Conservation (phyloP, 768 basidiomycete genomes). For the Tulasnella sp. region DNA sequence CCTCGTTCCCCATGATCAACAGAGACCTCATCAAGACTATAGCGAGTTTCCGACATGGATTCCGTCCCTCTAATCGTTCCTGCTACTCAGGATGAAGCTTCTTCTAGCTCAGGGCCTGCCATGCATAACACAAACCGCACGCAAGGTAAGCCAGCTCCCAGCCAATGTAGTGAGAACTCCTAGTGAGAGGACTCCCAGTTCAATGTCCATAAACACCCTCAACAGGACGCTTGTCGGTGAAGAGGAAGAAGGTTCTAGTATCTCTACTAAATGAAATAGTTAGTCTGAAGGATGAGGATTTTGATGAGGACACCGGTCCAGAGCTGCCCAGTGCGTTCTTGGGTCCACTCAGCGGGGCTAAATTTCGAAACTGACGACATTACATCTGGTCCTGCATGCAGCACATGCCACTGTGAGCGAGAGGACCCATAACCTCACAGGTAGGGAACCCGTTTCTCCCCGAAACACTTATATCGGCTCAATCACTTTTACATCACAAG, state of each 20-base stretch:
- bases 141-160: neutral
- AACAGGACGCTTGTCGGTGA: conserved; percentile 18
- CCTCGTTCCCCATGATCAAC: no score
- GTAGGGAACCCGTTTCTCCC: neutral
- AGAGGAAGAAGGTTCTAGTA: conserved; percentile 25
- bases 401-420: conserved; percentile 1
- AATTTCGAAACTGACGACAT: neutral
- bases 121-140: neutral
- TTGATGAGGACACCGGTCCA: neutral
- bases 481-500: neutral
- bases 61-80: no score
- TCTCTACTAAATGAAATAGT: conserved; percentile 27
- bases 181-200: neutral
- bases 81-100: neutral
- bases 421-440: conserved; percentile 3
- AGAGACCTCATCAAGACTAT: no score
- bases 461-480: neutral
- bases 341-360: neutral
- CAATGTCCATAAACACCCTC: neutral
- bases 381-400: neutral
- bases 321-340: neutral
- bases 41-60: no score
- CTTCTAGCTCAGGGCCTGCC: neutral
- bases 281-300: conserved; percentile 22
- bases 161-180: neutral